Percentiles rank a stretch among this genome's conserved stretches.
Evolutionary conservation across 768 basidiomycete genomes (phyloP).

Genomic region (Terana coerulea): DNA sequence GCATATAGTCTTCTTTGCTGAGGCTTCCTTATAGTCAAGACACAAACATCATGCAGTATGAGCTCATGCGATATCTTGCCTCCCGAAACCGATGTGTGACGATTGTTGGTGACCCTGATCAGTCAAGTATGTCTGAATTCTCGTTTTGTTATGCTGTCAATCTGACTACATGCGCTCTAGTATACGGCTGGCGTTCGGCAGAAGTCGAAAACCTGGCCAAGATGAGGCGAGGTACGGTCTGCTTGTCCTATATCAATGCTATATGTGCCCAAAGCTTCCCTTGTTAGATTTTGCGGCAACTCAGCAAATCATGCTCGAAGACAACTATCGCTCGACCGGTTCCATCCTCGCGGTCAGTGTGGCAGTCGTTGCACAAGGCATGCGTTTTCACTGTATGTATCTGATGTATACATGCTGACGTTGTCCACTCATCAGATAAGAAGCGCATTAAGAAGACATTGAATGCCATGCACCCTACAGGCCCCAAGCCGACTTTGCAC

Average conservation of each 20-base stretch:
- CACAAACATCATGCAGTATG: constrained; percentile 79
- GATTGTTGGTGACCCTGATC: constrained; percentile 89
- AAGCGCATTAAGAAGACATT: constrained; percentile 72
- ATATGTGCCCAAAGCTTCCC: background rate
- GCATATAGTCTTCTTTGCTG: background rate
- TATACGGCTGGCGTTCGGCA: constrained; percentile 86
- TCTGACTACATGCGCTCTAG: constrained; percentile 27
- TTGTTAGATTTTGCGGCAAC: constrained; percentile 61
- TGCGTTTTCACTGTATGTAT: background rate
- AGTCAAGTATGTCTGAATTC: constrained; percentile 54
- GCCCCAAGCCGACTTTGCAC: constrained; percentile 56
- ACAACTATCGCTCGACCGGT: constrained; percentile 84
- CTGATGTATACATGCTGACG: background rate
- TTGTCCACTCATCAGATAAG: constrained; percentile 47
- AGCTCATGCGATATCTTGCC: constrained; percentile 70
- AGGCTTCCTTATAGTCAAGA: constrained; percentile 52
- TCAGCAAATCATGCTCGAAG: constrained; percentile 69
- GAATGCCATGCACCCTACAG: constrained; percentile 61
- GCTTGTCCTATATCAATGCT: background rate
- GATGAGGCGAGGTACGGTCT: constrained; percentile 58
- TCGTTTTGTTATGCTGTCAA: background rate
- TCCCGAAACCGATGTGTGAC: constrained; percentile 52
- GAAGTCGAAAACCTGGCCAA: constrained; percentile 70
- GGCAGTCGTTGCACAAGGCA: constrained; percentile 83
- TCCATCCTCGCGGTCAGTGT: constrained; percentile 69